Percentiles rank a stretch among this genome's conserved stretches.
phyloP scores from a whole-genome alignment of 2,329 filamentous ascomycete genomes.

The Penicillium aurantiogriseum region DNA sequence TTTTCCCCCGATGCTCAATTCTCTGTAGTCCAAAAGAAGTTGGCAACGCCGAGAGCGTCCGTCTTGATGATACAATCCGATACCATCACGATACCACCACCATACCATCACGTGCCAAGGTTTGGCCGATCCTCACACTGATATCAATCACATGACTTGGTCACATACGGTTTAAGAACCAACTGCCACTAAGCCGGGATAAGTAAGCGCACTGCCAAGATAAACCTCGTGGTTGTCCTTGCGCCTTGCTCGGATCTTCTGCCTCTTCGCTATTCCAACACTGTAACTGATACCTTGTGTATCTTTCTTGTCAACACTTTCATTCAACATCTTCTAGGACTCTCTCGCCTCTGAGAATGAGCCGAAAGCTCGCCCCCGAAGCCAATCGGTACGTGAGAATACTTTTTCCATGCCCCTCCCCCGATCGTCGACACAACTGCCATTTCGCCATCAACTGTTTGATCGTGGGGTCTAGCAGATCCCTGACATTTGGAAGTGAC shows the following conservation, averaged over 20 bases:
- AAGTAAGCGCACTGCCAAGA: constrained; percentile 22
- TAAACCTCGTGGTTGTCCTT: constrained; percentile 29
- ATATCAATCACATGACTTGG: background rate
- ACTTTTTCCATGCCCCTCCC: constrained; percentile 32
- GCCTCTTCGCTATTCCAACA: constrained; percentile 22
- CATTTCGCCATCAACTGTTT: constrained; percentile 6
- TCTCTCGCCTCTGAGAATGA: constrained; percentile 38
- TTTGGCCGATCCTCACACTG: background rate
- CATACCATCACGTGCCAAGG: constrained; percentile 2
- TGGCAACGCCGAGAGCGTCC: constrained; percentile 6
- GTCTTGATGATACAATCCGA: constrained; percentile 1
- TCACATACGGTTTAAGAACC: constrained; percentile 2
- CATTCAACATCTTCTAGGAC: constrained; percentile 20
- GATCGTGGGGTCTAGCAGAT: background rate
- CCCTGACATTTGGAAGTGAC: background rate
- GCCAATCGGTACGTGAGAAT: constrained; percentile 78
- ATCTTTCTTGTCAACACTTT: constrained; percentile 21
- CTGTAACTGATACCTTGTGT: constrained; percentile 27
- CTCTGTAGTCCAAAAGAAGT: constrained; percentile 7
- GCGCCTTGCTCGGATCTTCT: constrained; percentile 23
- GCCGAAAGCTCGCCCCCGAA: constrained; percentile 90
- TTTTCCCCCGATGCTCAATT: background rate
- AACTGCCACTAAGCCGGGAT: constrained; percentile 17
- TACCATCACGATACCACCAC: background rate
- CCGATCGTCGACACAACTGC: constrained; percentile 15